phyloP scores from a whole-genome alignment of 2,329 filamentous ascomycete genomes.

The Cladosporium phlei region DNA sequence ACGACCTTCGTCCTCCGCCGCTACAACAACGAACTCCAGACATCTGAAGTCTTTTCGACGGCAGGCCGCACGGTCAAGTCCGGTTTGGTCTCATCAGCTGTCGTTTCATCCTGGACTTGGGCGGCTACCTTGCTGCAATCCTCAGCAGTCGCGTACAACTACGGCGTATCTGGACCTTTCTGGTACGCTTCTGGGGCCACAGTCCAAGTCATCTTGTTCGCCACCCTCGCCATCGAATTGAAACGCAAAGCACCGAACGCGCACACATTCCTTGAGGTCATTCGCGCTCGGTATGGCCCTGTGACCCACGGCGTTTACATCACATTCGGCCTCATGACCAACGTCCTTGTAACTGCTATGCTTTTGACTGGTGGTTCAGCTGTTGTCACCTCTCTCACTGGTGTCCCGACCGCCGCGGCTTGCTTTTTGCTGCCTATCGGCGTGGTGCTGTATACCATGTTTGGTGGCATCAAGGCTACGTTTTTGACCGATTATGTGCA shows the following conservation, averaged over 20 bases:
- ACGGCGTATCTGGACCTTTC: slow-evolving; percentile 59
- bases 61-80: slow-evolving; percentile 85
- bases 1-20: slow-evolving; percentile 67
- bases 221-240: slow-evolving; percentile 80
- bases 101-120: slow-evolving; percentile 94
- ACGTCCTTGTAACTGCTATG: slow-evolving; percentile 49
- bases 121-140: slow-evolving; percentile 60
- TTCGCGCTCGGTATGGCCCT: slow-evolving; percentile 25
- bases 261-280: slow-evolving; percentile 46
- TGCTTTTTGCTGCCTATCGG: slow-evolving; percentile 66
- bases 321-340: slow-evolving; percentile 39
- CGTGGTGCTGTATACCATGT: slow-evolving; percentile 68
- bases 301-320: slow-evolving; percentile 38
- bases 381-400: slow-evolving; percentile 40
- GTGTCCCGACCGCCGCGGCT: slow-evolving; percentile 42
- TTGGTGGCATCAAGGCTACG: slow-evolving; percentile 76
- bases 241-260: slow-evolving; percentile 82
- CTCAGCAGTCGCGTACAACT: slow-evolving; percentile 59
- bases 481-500: slow-evolving; percentile 84
- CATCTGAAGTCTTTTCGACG: slow-evolving; percentile 88
- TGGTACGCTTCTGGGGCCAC: slow-evolving; percentile 64
- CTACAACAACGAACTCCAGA: slow-evolving; percentile 75
- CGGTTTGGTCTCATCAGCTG: slow-evolving; percentile 78
- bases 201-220: slow-evolving; percentile 81
- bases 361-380: slow-evolving; percentile 41